These are phyloP conservation scores for Climacium dendroides DNA, from an alignment of 225 moss, liverwort and hornwort species.

Conservation along the genomic window DNA sequence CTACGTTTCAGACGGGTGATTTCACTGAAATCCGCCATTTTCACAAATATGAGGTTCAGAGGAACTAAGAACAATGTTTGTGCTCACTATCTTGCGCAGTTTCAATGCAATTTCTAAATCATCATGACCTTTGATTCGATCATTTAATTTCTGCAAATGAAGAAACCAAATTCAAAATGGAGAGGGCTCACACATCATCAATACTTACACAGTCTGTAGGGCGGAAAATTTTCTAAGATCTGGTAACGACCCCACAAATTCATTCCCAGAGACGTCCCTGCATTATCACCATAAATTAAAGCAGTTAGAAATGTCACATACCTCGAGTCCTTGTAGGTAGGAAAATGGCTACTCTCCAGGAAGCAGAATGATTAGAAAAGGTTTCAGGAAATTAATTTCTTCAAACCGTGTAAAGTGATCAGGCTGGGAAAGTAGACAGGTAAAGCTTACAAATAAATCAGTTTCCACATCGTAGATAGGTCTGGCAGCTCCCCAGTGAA, in stretches of 20 bases:
- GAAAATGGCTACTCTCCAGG: too few species aligned
- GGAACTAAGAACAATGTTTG: background rate
- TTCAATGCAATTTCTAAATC: background rate
- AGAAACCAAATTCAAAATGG: background rate
- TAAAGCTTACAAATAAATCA: background rate
- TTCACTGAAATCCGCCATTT: background rate
- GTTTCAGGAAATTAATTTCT: background rate
- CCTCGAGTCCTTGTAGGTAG: background rate
- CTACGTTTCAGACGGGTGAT: background rate
- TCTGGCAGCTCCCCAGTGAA: background rate
- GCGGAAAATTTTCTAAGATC: background rate
- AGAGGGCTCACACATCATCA: background rate
- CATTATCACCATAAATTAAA: background rate
- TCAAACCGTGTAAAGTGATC: background rate
- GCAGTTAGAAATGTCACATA: background rate
- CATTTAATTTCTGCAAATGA: background rate
- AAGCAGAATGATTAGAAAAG: background rate
- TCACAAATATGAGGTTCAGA: background rate
- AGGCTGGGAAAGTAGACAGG: background rate
- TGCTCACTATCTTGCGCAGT: background rate
- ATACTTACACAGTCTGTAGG: background rate
- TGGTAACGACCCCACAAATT: background rate
- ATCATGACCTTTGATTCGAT: background rate
- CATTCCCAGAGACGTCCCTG: background rate
- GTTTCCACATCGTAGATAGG: fast-evolving